Percentiles rank a stretch among this genome's conserved stretches.
Evolutionary conservation across 805 yeast species (phyloP).

Genomic region (Blastobotrys attinorum): DNA sequence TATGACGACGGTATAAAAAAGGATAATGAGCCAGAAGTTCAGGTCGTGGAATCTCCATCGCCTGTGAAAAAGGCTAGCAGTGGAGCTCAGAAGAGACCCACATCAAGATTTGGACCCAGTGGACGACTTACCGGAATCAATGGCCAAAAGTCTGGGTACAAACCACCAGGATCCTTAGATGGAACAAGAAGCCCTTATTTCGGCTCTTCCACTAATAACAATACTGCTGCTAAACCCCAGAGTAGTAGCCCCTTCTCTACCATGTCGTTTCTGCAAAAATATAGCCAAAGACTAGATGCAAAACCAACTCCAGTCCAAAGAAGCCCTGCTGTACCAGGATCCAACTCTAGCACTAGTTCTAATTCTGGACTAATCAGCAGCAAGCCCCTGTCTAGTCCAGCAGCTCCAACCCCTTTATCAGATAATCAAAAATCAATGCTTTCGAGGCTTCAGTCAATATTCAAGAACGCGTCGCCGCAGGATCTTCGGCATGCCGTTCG

Average conservation of each 20-base stretch:
- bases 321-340: not conserved
- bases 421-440: not conserved
- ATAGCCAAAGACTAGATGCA: not conserved
- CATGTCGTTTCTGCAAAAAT: not conserved
- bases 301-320: not conserved
- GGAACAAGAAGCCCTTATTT: not conserved
- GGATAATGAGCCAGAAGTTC: not conserved
- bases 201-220: not conserved
- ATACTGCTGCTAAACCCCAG: not conserved
- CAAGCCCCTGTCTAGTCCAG: not conserved
- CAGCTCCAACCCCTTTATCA: not conserved
- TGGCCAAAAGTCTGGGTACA: not conserved
- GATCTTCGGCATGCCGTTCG: not conserved
- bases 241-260: not conserved
- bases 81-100: constrained; percentile 4
- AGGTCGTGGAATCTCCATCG: not conserved
- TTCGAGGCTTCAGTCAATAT: not conserved
- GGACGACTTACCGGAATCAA: not conserved
- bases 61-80: not conserved
- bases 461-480: not conserved
- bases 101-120: not conserved
- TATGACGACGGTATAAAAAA: not conserved
- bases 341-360: too few relatives aligned
- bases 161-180: not conserved
- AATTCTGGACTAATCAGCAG: too few relatives aligned